phyloP scores from a whole-genome alignment of 306 rosid genomes.

The Castanea sativa region DNA sequence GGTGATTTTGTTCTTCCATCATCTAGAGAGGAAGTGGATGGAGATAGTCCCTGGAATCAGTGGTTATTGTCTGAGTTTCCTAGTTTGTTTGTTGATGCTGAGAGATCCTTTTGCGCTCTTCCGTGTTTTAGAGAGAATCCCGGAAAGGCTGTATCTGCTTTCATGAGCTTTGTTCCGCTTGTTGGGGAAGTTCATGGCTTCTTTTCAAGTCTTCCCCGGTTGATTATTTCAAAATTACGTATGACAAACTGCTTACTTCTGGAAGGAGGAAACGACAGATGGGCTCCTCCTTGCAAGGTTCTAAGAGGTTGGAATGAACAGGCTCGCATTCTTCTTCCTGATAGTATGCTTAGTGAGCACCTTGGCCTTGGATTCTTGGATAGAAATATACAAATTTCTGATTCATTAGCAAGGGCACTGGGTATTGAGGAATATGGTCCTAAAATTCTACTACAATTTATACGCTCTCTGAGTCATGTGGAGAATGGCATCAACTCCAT shows the following conservation, averaged over 20 bases:
- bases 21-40: slow-evolving; percentile 98
- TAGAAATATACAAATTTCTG: slow-evolving; percentile 55
- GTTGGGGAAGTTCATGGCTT: slow-evolving; percentile 94
- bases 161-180: slow-evolving; percentile 89
- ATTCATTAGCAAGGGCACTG: slow-evolving; percentile 64
- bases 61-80: slow-evolving; percentile 93
- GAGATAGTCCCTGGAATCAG: slow-evolving; percentile 94
- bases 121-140: slow-evolving; percentile 68
- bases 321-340: slow-evolving; percentile 65
- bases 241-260: slow-evolving; percentile 73
- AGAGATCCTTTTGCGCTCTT: slow-evolving; percentile 70
- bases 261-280: slow-evolving; percentile 60
- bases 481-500: slow-evolving; percentile 48
- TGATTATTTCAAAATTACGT: slow-evolving; percentile 69
- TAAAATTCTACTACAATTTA: slow-evolving; percentile 52
- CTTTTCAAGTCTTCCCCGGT: slow-evolving; percentile 84
- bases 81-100: slow-evolving; percentile 72
- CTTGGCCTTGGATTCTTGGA: slow-evolving; percentile 86
- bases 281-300: slow-evolving; percentile 90
- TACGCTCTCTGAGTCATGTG: slow-evolving; percentile 50
- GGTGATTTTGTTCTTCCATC: slow-evolving; percentile 97
- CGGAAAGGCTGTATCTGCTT: slow-evolving; percentile 86
- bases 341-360: slow-evolving; percentile 56
- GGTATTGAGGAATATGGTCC: slow-evolving; percentile 91
- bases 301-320: slow-evolving; percentile 88